A percentile compares a stretch with the other conserved stretches of the same genome.
phyloP scores from a whole-genome alignment of 257 asterid species.

The Primulina huaijiensis region DNA sequence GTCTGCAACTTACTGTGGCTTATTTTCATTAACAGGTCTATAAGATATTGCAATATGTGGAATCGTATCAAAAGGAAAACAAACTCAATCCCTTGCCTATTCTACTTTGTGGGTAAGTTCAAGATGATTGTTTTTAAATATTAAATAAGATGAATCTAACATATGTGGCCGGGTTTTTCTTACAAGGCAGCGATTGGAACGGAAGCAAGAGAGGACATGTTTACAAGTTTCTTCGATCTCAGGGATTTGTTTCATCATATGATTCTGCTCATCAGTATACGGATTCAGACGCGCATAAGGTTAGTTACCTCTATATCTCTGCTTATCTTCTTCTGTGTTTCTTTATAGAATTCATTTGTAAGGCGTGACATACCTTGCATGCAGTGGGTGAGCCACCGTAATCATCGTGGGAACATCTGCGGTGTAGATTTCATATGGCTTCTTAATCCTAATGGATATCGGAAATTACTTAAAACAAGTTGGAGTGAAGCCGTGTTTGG shows the following conservation, averaged over 20 bases:
- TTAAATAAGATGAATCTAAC: conserved; percentile 17
- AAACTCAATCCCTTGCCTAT: conserved; percentile 90
- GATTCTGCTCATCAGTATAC: conserved; percentile 97
- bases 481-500: conserved; percentile 97
- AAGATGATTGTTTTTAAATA: background rate
- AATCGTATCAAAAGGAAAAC: conserved; percentile 82
- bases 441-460: conserved; percentile 83
- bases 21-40: conserved; percentile 56
- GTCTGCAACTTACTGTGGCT: background rate
- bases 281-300: conserved; percentile 98
- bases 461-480: conserved; percentile 84
- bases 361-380: conserved; percentile 23
- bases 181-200: conserved; percentile 74
- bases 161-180: conserved; percentile 10
- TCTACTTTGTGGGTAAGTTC: conserved; percentile 79
- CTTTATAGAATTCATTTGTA: conserved; percentile 19
- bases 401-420: conserved; percentile 97
- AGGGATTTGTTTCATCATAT: conserved; percentile 92
- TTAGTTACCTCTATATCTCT: conserved; percentile 19
- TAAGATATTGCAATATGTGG: conserved; percentile 85
- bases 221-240: conserved; percentile 90
- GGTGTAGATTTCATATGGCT: conserved; percentile 99
- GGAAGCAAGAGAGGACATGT: conserved; percentile 96
- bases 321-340: background rate
- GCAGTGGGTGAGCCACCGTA: conserved; percentile 98